These are phyloP conservation scores for Daldinia vernicosa DNA, from an alignment of 495 filamentous ascomycete species.

Conservation along the genomic window DNA sequence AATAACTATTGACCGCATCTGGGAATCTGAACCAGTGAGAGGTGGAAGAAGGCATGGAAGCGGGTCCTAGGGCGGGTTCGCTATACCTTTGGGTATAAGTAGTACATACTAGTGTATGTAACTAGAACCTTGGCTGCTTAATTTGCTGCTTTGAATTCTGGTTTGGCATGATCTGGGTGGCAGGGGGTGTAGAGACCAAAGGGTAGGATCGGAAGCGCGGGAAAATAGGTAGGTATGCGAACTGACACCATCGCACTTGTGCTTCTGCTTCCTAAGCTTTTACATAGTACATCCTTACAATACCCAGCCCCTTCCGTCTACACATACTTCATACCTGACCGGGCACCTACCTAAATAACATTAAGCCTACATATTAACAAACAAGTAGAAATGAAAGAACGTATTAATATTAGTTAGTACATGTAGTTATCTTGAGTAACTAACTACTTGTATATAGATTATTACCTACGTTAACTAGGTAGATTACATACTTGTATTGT, in stretches of 20 bases:
- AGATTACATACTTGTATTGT: not conserved
- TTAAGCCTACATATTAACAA: not conserved
- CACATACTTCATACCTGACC: not conserved
- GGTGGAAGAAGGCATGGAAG: slow-evolving; percentile 11
- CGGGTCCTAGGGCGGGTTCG: slow-evolving; percentile 4
- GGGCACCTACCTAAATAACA: not conserved
- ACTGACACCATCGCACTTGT: slow-evolving; percentile 40
- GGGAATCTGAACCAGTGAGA: slow-evolving; percentile 14
- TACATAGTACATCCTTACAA: not conserved
- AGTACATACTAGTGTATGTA: too few species aligned
- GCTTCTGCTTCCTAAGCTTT: slow-evolving; percentile 7
- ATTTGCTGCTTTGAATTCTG: not conserved
- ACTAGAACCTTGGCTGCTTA: slow-evolving; percentile 2
- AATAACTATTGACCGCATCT: slow-evolving; percentile 17
- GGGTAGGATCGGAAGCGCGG: slow-evolving; percentile 43
- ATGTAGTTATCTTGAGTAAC: too few species aligned
- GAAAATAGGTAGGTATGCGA: slow-evolving; percentile 46
- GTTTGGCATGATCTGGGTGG: slow-evolving; percentile 42
- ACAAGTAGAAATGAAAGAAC: not conserved
- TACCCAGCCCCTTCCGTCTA: not conserved
- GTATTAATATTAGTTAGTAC: not conserved
- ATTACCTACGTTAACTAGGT: too few species aligned
- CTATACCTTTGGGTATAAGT: too few species aligned
- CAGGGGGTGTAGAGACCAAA: slow-evolving; percentile 15
- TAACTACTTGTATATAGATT: too few species aligned